Evolutionary conservation across 1,284 basidiomycete species (phyloP).

Genomic region (Apiotrichum sp.): DNA sequence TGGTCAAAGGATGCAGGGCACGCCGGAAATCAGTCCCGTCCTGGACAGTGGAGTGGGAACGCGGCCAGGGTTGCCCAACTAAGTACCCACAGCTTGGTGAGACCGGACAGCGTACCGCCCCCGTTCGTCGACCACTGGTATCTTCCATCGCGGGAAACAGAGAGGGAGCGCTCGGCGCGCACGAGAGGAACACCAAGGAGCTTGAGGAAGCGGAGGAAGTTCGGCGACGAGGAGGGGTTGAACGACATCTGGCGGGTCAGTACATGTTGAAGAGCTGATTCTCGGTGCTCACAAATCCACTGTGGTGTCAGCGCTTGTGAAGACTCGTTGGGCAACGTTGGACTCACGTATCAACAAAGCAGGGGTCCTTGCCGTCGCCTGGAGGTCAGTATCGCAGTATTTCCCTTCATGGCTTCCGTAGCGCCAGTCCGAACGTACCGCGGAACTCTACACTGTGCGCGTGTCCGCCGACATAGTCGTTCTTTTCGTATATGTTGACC

Average conservation of each 20-base stretch:
- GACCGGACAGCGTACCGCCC: background rate
- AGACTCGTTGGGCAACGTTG: too few relatives aligned
- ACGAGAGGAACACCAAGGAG: slow-evolving; percentile 53
- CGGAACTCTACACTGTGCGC: slow-evolving; percentile 65
- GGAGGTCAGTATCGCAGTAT: background rate
- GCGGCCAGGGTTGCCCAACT: too few relatives aligned
- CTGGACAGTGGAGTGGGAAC: too few relatives aligned
- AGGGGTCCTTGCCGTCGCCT: slow-evolving; percentile 49
- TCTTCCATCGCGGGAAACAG: slow-evolving; percentile 58
- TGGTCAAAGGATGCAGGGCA: too few relatives aligned
- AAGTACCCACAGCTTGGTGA: slow-evolving; percentile 49
- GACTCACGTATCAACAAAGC: slow-evolving; percentile 63
- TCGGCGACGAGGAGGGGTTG: slow-evolving; percentile 73
- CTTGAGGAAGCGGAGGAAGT: slow-evolving; percentile 67
- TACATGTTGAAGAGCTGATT: too few relatives aligned
- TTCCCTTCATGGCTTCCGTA: too few relatives aligned
- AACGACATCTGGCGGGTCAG: slow-evolving; percentile 58
- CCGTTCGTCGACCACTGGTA: background rate
- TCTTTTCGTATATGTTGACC: slow-evolving; percentile 71
- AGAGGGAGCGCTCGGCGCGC: slow-evolving; percentile 71
- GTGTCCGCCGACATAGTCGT: slow-evolving; percentile 65
- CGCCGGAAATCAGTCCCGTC: too few relatives aligned
- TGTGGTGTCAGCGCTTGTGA: slow-evolving; percentile 6
- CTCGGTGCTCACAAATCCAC: slow-evolving; percentile 41
- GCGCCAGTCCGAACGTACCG: slow-evolving; percentile 23